These are phyloP conservation scores for Coemansia sp. DNA, from an alignment of 192 early-diverging fungal genomes.

Conservation along the genomic window DNA sequence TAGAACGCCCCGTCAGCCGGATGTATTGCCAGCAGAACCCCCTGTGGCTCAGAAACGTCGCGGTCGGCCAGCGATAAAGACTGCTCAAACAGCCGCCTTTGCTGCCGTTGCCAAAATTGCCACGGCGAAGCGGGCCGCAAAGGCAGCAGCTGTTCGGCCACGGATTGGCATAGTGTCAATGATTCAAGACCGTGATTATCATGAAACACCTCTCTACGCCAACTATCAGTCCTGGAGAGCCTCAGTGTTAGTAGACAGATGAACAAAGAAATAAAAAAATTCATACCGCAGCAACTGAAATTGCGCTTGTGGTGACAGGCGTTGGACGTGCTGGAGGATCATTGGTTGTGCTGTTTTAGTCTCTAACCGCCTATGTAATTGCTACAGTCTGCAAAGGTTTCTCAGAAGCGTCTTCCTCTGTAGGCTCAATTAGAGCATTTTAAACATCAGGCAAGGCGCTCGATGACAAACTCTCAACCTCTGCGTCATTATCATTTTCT, in stretches of 20 bases:
- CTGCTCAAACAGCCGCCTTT: not conserved
- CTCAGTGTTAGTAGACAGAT: slow-evolving; percentile 5
- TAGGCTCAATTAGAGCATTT: not conserved
- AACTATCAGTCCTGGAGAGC: not conserved
- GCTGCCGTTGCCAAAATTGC: not conserved
- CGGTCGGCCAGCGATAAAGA: not conserved
- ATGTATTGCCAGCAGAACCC: not conserved
- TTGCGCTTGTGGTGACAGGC: not conserved
- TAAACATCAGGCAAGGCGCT: not conserved
- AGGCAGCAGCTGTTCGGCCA: slow-evolving; percentile 20
- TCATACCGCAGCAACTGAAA: not conserved
- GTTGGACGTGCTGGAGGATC: not conserved
- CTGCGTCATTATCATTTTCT: not conserved
- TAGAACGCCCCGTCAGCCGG: not conserved
- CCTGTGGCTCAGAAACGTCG: not conserved
- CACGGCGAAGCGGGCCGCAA: not conserved
- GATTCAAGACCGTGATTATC: slow-evolving; percentile 48
- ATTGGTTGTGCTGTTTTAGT: not conserved
- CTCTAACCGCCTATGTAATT: not conserved
- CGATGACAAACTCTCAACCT: not conserved
- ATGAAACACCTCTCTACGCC: slow-evolving; percentile 26
- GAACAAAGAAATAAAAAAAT: not conserved
- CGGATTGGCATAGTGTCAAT: slow-evolving; percentile 48
- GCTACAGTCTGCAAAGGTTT: not conserved
- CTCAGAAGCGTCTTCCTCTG: not conserved